A percentile compares a stretch with the other conserved stretches of the same genome.
Conservation (phyloP, 495 filamentous ascomycete species). For the Penicillium macrosclerotiorum region DNA sequence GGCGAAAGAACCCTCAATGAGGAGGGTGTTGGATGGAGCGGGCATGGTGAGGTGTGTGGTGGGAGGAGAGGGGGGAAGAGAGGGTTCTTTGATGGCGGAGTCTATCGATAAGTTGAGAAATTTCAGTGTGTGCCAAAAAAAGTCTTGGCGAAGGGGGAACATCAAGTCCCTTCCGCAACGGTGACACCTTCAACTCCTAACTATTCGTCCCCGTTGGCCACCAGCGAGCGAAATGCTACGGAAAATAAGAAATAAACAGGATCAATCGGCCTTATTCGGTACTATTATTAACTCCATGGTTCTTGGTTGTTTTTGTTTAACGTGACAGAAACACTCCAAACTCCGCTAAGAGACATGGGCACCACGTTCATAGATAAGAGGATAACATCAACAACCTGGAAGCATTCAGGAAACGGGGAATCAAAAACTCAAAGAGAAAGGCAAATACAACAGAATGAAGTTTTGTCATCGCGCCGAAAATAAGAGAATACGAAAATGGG, state of each 20-base stretch:
- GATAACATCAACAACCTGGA: conserved; percentile 14
- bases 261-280: not conserved
- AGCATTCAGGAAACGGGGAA: conserved; percentile 23
- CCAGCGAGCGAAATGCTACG: not conserved
- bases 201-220: not conserved
- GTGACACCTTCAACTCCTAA: not conserved
- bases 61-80: conserved; percentile 23
- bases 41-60: conserved; percentile 41
- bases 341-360: conserved; percentile 17
- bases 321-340: conserved; percentile 8
- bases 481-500: conserved; percentile 9
- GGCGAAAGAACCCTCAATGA: conserved; percentile 88
- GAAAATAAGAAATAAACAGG: not conserved
- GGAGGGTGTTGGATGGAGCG: conserved; percentile 59
- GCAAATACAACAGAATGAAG: conserved; percentile 4
- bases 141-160: conserved; percentile 43
- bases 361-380: conserved; percentile 19
- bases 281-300: conserved; percentile 1
- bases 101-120: conserved; percentile 45
- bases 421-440: conserved; percentile 10
- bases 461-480: conserved; percentile 18
- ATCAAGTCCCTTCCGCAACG: conserved; percentile 8
- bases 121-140: conserved; percentile 48
- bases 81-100: conserved; percentile 44
- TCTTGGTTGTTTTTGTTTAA: no score